Evolutionary conservation across 139 green algal genomes (phyloP), one percentile per base, ranked within the genome.

Genomic region (Chlorokybus atmophyticus): DNA sequence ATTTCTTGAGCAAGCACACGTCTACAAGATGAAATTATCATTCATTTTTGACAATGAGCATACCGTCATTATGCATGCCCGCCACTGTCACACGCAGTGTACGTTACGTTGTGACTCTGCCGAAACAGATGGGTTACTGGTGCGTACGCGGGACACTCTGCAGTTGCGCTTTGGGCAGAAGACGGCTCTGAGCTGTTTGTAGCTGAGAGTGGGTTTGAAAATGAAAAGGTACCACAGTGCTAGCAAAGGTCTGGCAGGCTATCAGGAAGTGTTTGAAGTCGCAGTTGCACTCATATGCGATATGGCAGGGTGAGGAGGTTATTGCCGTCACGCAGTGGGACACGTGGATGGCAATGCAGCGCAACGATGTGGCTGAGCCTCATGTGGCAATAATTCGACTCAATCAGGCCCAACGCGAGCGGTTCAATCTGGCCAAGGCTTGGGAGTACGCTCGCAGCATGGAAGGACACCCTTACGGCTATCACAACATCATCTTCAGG

Each of bases 401-500:
- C n/a, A 30, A 6, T 19, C 3, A 7, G 4, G 4, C 4, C n/a
- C 4, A 59, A 5, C 60, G 54, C 10, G 7, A 5, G 4, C 6
- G 21, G 25, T 68, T 50, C 19, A 40, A 68, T 27, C 6, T 41
- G 4, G 21, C 52, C 25, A 21, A n/a, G 1, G 57, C 57, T 7
- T 68, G 55, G 62, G 29, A 3, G 30, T 68, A 55, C 19, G 62
- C 67, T 10, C 1, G 57, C 4, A 7, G 4, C 1, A 68, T 70
- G 62, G 57, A 52, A 4, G 62, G 62, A n/a, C 50, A 25, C 19
- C 56, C 48, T 2, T 70, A 61, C 49, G 62, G 62, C 2, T 67
- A 38, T 24, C 62, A 70, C 39, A 70, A 67, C 1, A 67, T 70
- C 3, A 41, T 70, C 21, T 70, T 70, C 55, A 67, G n/a, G n/a